A percentile compares a stretch with the other conserved stretches of the same genome.
phyloP scores from a whole-genome alignment of 176 grass and related monocot genomes.

The Poa annua region DNA sequence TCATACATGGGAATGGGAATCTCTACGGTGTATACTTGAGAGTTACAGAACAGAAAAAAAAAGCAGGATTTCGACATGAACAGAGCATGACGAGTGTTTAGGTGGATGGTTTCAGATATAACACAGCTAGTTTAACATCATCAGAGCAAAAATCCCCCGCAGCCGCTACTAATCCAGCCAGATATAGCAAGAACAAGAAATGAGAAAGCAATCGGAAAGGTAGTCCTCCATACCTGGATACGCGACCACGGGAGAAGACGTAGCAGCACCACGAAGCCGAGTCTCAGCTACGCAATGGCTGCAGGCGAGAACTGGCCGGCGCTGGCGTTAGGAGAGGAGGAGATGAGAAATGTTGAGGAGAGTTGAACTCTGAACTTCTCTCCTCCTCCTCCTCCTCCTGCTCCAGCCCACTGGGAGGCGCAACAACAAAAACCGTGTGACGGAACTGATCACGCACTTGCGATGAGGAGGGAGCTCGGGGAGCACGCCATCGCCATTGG shows the following conservation, averaged over 20 bases:
- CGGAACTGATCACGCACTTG: constrained; percentile 9
- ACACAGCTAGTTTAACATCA: not conserved
- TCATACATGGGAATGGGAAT: not conserved
- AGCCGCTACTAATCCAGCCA: not conserved
- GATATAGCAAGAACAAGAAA: constrained; percentile 7
- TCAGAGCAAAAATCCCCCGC: not conserved
- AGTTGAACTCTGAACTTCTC: not conserved
- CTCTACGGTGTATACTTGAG: not conserved
- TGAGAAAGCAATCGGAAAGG: constrained; percentile 10
- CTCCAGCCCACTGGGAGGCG: not conserved
- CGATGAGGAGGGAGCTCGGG: not conserved
- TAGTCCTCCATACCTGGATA: constrained; percentile 3
- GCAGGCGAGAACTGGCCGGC: not conserved
- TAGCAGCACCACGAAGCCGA: not conserved
- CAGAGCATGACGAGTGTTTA: not conserved
- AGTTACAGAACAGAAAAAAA: not conserved
- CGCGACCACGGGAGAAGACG: not conserved
- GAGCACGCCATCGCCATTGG: constrained; percentile 27
- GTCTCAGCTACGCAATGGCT: not conserved
- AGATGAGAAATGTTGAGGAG: not conserved
- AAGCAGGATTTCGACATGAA: not conserved
- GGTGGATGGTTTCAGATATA: constrained; percentile 1
- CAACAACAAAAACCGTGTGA: not conserved
- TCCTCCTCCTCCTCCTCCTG: not conserved
- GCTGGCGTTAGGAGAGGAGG: not conserved